Evolutionary conservation across 179 eudicot genomes (phyloP), one percentile per base, ranked within the genome.

Genomic region (Camellia oleifera): DNA sequence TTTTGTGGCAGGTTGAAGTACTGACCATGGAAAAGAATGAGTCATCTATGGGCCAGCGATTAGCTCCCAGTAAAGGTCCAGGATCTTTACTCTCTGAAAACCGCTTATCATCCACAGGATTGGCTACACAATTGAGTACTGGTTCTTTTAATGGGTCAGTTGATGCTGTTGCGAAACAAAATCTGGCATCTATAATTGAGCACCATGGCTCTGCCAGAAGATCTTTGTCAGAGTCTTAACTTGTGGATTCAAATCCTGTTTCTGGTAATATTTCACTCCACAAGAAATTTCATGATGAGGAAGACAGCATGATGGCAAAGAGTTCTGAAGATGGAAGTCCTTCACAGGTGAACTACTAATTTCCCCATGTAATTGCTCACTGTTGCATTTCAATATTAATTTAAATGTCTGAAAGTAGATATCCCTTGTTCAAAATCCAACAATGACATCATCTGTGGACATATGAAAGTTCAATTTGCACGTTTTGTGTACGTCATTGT

Each of bases 171-270:
- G 86, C 86, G 14, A 87, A 90, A 77, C 92, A 86, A 75, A 91
- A 90, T 83, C 81, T 93, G 80, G 94, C 94, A 73, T 88, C 99
- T 56, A 90, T 82, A 42, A 84, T 91, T 67, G 98, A 95, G 81
- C 93, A 91, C 23, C 98, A 91, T 86, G 99, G 99, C 81, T 92
- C 99, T 65, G 88, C 93, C 66, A 85, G 99, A 83, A 95, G 88
- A 89, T 95, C 99, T 63, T 72, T 95, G 80, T 95, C 99, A 23
- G 94, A 90, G 76, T 83, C 97, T 74, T 89, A 92, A 70, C 80
- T 81, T 76, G 81, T 68, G 63, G 92, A 94, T 84, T 78, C 91
- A 75, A 84, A 89, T 82, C 82, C 87, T 75, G 84, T 79, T 77
- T 83, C 92, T 61, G 97, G 97, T 73, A 93, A 89, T 65, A 88